phyloP scores from a whole-genome alignment of 345 rosid genomes.

The Eucalyptus polyanthemos region DNA sequence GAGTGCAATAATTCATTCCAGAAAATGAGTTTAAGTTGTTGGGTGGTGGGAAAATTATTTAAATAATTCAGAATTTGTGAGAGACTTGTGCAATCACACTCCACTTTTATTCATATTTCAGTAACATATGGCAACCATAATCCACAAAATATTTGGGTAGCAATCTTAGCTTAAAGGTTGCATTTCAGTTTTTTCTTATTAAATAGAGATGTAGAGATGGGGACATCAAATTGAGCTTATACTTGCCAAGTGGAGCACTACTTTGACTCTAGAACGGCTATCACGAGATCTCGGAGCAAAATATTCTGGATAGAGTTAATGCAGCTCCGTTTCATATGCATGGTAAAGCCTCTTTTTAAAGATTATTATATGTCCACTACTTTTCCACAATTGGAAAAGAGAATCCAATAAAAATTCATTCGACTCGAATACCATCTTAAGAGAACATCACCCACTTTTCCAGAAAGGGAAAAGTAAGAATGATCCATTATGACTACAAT shows the following conservation, averaged over 20 bases:
- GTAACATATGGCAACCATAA: background rate
- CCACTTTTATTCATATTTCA: background rate
- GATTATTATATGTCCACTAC: background rate
- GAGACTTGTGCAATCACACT: background rate
- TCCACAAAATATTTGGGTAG: background rate
- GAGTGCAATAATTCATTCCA: background rate
- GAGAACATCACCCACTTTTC: background rate
- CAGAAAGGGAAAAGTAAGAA: background rate
- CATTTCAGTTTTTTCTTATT: background rate
- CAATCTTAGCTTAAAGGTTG: background rate
- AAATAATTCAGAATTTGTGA: background rate
- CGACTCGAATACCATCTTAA: background rate
- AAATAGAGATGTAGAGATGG: background rate
- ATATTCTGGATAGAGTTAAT: background rate
- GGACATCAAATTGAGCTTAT: background rate
- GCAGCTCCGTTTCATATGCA: background rate
- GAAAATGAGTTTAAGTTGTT: background rate
- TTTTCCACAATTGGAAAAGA: background rate
- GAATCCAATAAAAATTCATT: background rate
- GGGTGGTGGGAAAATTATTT: background rate
- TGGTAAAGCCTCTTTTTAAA: background rate
- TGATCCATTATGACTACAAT: background rate
- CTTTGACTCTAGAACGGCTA: background rate
- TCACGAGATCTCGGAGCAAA: background rate
- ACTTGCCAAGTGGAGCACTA: background rate